Percentiles rank a stretch among this genome's conserved stretches.
Conservation (phyloP, 164 flowering plant genomes). For the Annona squamosa region DNA sequence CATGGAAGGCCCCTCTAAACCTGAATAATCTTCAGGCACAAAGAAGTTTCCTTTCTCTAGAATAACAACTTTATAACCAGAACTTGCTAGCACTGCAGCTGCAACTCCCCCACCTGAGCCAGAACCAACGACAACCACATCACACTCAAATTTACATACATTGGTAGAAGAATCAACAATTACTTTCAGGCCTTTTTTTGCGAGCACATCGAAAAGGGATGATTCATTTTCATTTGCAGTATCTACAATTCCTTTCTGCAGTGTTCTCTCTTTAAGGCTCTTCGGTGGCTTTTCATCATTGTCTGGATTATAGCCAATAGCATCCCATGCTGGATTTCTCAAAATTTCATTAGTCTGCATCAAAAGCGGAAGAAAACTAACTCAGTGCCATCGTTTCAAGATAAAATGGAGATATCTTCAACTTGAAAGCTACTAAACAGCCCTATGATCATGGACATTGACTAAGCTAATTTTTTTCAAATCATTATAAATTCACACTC, state of each 20-base stretch:
- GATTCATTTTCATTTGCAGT: conserved; percentile 32
- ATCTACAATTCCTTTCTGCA: conserved; percentile 46
- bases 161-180: conserved; percentile 16
- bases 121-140: conserved; percentile 56
- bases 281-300: conserved; percentile 12
- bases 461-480: too few relatives aligned
- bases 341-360: conserved; percentile 42
- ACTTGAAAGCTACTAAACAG: neutral
- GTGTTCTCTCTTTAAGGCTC: conserved; percentile 28
- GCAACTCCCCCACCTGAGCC: conserved; percentile 78
- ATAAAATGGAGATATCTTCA: neutral
- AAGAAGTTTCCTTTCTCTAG: conserved; percentile 68
- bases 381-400: neutral
- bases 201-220: conserved; percentile 29
- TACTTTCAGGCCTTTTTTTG: conserved; percentile 40
- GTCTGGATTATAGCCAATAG: conserved; percentile 37
- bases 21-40: conserved; percentile 40
- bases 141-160: conserved; percentile 41
- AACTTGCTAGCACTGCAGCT: conserved; percentile 50
- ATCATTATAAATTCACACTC: too few relatives aligned
- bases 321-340: conserved; percentile 44
- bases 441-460: too few relatives aligned
- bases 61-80: conserved; percentile 54
- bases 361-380: neutral
- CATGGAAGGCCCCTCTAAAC: conserved; percentile 55